These are phyloP conservation scores for Cladophialophora psammophila DNA, from an alignment of 2,329 filamentous ascomycete species.

Conservation along the genomic window DNA sequence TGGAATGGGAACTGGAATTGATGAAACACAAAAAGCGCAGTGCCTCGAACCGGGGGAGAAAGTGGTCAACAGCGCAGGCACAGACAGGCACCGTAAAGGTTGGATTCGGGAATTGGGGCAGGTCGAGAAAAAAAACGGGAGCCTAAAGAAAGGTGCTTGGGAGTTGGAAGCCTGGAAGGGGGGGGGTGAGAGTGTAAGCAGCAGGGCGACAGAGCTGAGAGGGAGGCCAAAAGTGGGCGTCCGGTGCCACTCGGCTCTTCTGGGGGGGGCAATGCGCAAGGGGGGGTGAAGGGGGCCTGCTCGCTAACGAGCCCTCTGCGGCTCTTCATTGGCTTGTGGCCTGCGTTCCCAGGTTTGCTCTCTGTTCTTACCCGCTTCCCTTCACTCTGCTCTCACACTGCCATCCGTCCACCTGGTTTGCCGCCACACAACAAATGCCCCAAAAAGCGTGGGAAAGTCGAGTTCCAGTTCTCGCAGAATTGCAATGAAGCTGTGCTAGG, in stretches of 20 bases:
- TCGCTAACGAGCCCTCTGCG: background rate
- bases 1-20: slow-evolving; percentile 1
- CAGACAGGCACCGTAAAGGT: slow-evolving; percentile 22
- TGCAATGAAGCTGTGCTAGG: too few relatives aligned
- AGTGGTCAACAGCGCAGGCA: slow-evolving; percentile 4
- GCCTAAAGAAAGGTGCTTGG: slow-evolving; percentile 21
- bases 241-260: slow-evolving; percentile 4
- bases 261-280: background rate
- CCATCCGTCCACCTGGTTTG: background rate
- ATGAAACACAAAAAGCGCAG: slow-evolving; percentile 20
- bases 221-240: slow-evolving; percentile 5
- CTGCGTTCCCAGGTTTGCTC: background rate
- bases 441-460: background rate
- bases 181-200: slow-evolving; percentile 7
- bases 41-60: slow-evolving; percentile 12
- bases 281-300: background rate
- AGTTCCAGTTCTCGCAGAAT: background rate
- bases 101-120: slow-evolving; percentile 23
- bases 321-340: background rate
- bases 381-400: background rate
- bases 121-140: slow-evolving; percentile 25
- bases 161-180: background rate
- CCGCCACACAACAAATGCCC: background rate
- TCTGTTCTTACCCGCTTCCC: background rate
- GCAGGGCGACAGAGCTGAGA: background rate